A percentile compares a stretch with the other conserved stretches of the same genome.
phyloP scores from a whole-genome alignment of 768 basidiomycete genomes.

The Russula emetica region DNA sequence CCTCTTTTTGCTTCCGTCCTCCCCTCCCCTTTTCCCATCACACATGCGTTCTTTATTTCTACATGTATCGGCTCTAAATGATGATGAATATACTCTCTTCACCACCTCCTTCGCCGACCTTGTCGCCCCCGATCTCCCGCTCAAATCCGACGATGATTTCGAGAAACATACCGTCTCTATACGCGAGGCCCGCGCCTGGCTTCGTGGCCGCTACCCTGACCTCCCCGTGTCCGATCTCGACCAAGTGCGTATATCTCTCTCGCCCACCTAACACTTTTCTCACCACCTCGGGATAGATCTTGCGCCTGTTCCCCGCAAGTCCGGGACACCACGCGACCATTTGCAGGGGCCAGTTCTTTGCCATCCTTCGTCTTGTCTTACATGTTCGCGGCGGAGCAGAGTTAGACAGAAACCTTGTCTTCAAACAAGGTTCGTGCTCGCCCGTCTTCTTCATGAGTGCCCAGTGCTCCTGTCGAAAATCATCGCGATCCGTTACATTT shows the following conservation, averaged over 20 bases:
- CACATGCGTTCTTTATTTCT: conserved; percentile 54
- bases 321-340: conserved; percentile 51
- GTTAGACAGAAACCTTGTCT: conserved; percentile 62
- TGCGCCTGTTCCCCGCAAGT: conserved; percentile 58
- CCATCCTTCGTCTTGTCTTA: conserved; percentile 59
- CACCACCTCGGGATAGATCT: conserved; percentile 43
- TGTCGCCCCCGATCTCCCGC: conserved; percentile 27
- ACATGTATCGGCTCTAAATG: conserved; percentile 71
- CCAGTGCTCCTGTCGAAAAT: background rate
- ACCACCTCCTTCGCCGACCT: conserved; percentile 51
- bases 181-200: conserved; percentile 71
- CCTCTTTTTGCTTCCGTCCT: background rate
- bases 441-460: background rate
- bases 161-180: conserved; percentile 51
- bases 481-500: no score
- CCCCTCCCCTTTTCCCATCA: background rate
- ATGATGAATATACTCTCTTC: conserved; percentile 66
- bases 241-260: conserved; percentile 41
- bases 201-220: conserved; percentile 62
- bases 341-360: conserved; percentile 71
- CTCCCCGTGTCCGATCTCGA: conserved; percentile 54
- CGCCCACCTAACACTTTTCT: background rate
- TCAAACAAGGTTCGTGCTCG: conserved; percentile 67
- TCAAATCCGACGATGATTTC: conserved; percentile 46
- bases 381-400: conserved; percentile 58